Percentiles rank a stretch among this genome's conserved stretches.
Evolutionary conservation across 164 flowering plant species (phyloP).

Genomic region (Magnolia changhungtana): DNA sequence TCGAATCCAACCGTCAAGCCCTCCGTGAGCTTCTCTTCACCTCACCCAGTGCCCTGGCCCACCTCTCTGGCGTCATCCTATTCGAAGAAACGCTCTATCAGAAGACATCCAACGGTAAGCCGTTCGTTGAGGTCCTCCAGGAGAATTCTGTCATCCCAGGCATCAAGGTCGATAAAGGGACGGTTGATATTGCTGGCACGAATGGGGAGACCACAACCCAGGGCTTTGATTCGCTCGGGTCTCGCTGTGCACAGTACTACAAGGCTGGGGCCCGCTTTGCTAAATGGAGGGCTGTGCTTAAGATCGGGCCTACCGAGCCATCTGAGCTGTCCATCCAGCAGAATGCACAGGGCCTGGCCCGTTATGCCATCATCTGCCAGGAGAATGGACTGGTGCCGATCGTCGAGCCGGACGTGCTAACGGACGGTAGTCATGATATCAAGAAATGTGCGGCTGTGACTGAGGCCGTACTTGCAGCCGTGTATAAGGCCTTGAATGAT

Average conservation of each 20-base stretch:
- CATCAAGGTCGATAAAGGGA: constrained; percentile 83
- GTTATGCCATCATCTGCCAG: constrained; percentile 82
- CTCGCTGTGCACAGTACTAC: constrained; percentile 69
- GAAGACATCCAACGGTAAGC: constrained; percentile 58
- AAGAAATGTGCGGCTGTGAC: constrained; percentile 67
- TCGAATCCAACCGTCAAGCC: constrained; percentile 69
- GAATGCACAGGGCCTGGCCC: constrained; percentile 78
- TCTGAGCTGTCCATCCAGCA: constrained; percentile 67
- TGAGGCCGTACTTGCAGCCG: constrained; percentile 71
- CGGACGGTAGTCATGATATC: constrained; percentile 70
- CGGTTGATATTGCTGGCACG: constrained; percentile 73
- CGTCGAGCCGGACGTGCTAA: constrained; percentile 77
- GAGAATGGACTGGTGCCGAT: constrained; percentile 84
- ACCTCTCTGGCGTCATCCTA: constrained; percentile 81
- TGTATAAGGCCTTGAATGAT: constrained; percentile 78
- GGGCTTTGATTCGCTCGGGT: constrained; percentile 62
- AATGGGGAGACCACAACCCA: constrained; percentile 83
- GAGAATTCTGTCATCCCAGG: constrained; percentile 71
- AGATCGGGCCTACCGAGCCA: constrained; percentile 69
- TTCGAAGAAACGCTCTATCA: constrained; percentile 87
- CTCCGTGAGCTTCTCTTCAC: constrained; percentile 85
- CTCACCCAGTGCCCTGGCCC: constrained; percentile 49
- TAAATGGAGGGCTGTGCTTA: constrained; percentile 86
- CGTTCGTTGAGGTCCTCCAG: constrained; percentile 66
- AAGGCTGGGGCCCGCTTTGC: constrained; percentile 86